Percentiles rank a stretch among this genome's conserved stretches.
Conservation (phyloP, 2,329 filamentous ascomycete genomes). For the Drechslera avenae region DNA sequence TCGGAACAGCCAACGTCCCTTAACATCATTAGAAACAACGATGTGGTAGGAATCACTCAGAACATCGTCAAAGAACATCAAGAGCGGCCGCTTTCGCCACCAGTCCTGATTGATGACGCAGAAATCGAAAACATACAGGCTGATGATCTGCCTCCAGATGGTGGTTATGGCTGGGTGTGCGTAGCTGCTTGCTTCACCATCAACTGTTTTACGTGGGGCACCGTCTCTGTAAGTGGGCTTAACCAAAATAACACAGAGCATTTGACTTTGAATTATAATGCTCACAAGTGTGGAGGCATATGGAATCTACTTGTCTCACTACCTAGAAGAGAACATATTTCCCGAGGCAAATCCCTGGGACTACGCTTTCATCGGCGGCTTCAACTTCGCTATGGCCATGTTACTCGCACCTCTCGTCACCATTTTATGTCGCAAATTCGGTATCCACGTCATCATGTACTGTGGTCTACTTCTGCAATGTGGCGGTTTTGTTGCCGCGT, state of each 20-base stretch:
- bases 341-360: constrained; percentile 43
- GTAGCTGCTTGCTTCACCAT: constrained; percentile 19
- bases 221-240: constrained; percentile 18
- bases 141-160: constrained; percentile 15
- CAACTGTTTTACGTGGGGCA: constrained; percentile 21
- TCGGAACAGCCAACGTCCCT: too few species aligned
- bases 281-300: constrained; percentile 30
- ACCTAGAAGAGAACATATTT: constrained; percentile 45
- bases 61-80: too few species aligned
- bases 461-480: constrained; percentile 43
- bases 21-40: too few species aligned
- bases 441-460: constrained; percentile 37
- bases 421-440: constrained; percentile 29
- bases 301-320: constrained; percentile 53
- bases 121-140: not conserved
- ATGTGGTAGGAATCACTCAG: too few species aligned
- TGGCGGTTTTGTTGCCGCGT: constrained; percentile 45
- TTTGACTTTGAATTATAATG: too few species aligned
- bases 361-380: constrained; percentile 50
- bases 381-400: constrained; percentile 46
- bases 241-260: too few species aligned
- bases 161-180: constrained; percentile 26
- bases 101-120: not conserved
- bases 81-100: not conserved
- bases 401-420: constrained; percentile 45